Evolutionary conservation across 2,329 filamentous ascomycete genomes (phyloP).

Genomic region (Ascochyta rabiei): DNA sequence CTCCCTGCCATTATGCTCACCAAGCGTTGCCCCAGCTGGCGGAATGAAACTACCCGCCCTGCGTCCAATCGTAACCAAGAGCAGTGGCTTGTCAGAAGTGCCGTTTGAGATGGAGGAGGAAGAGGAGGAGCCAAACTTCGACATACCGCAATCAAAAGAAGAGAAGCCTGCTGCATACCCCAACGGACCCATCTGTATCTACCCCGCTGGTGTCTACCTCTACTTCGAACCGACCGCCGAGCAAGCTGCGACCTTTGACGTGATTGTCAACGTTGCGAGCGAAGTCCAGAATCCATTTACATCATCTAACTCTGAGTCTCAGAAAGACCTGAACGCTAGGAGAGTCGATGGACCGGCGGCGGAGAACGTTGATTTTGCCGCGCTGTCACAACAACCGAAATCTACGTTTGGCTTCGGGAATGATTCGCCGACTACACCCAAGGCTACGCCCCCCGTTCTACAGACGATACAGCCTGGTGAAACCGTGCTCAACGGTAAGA

Average conservation of each 20-base stretch:
- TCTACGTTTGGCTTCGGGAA: slow-evolving; percentile 35
- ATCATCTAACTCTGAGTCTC: slow-evolving; percentile 31
- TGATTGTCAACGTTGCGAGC: slow-evolving; percentile 82
- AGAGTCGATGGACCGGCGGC: slow-evolving; percentile 44
- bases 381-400: slow-evolving; percentile 35
- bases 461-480: slow-evolving; percentile 36
- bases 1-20: slow-evolving; percentile 62
- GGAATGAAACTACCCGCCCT: slow-evolving; percentile 59
- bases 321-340: slow-evolving; percentile 46
- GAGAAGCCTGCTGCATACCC: slow-evolving; percentile 82
- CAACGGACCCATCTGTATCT: slow-evolving; percentile 80
- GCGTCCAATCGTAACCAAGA: slow-evolving; percentile 39
- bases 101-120: slow-evolving; percentile 76
- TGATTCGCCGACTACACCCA: slow-evolving; percentile 58
- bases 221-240: slow-evolving; percentile 81
- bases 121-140: slow-evolving; percentile 62
- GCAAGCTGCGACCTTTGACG: slow-evolving; percentile 77
- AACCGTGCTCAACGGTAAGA: slow-evolving; percentile 32
- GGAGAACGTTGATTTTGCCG: slow-evolving; percentile 45
- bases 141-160: slow-evolving; percentile 64
- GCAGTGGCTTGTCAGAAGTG: slow-evolving; percentile 58
- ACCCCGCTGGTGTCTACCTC: slow-evolving; percentile 76
- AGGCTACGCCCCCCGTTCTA: slow-evolving; percentile 56
- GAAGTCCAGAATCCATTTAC: slow-evolving; percentile 80
- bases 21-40: slow-evolving; percentile 55